Evolutionary conservation across 257 asterid species (phyloP).

Genomic region (Solanum dulcamara): DNA sequence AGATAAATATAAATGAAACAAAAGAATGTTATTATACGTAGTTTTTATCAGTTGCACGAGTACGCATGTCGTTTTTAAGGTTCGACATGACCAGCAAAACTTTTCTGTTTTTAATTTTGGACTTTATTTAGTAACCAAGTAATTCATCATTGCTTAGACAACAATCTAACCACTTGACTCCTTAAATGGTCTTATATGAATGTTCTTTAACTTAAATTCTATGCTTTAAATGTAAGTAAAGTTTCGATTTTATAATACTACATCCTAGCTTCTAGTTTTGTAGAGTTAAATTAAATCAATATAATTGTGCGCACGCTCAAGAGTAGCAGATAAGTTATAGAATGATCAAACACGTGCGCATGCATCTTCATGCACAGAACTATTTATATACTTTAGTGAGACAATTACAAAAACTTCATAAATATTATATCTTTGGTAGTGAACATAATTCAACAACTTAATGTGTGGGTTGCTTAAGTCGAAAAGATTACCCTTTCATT

Average conservation of each 20-base stretch:
- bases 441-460: background rate
- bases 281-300: background rate
- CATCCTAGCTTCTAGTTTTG: background rate
- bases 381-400: background rate
- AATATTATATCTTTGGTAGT: background rate
- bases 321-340: background rate
- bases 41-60: background rate
- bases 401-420: background rate
- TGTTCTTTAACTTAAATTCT: background rate
- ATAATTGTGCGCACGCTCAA: background rate
- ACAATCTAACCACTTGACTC: background rate
- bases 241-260: background rate
- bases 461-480: background rate
- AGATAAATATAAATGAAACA: background rate
- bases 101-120: background rate
- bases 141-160: background rate
- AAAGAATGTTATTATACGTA: background rate
- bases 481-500: background rate
- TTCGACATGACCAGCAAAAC: background rate
- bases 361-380: background rate
- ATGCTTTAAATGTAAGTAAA: background rate
- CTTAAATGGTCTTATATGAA: background rate
- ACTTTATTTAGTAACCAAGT: background rate
- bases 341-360: background rate
- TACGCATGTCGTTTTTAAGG: background rate